Percentiles rank a stretch among this genome's conserved stretches.
Conservation (phyloP, 208 protist genomes). For the Blastocrithidia nonstop region DNA sequence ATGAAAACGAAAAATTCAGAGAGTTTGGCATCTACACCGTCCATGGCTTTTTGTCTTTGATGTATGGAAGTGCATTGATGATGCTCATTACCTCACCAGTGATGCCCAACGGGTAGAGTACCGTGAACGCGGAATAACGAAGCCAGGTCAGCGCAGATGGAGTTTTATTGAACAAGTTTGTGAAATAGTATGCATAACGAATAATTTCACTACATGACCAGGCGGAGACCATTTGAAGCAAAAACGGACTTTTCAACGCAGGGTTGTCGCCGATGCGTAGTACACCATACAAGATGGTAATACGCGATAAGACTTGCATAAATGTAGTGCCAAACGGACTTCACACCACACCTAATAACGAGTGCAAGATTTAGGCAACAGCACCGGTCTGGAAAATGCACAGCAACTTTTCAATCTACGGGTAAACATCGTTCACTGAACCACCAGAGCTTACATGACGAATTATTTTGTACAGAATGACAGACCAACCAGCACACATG, state of each 20-base stretch:
- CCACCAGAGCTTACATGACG: conserved; percentile 17
- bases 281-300: conserved; percentile 69
- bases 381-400: conserved; percentile 74
- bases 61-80: conserved; percentile 53
- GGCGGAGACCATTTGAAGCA: conserved; percentile 65
- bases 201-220: conserved; percentile 80
- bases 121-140: conserved; percentile 80
- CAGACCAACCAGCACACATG: conserved; percentile 54
- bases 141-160: conserved; percentile 53
- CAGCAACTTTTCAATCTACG: conserved; percentile 36
- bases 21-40: conserved; percentile 62
- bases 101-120: conserved; percentile 85
- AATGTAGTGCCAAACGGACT: conserved; percentile 67
- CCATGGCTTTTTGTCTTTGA: conserved; percentile 41
- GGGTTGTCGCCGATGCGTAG: conserved; percentile 46
- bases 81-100: conserved; percentile 72
- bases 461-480: conserved; percentile 36
- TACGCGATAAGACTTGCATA: conserved; percentile 73
- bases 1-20: conserved; percentile 70
- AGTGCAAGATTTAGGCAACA: conserved; percentile 68
- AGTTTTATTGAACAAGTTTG: conserved; percentile 32
- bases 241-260: conserved; percentile 20
- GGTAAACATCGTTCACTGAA: conserved; percentile 30
- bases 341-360: conserved; percentile 54
- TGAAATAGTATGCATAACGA: conserved; percentile 77